These are phyloP conservation scores for Leccinum ochraceum DNA, from an alignment of 768 basidiomycete genomes.

Conservation along the genomic window DNA sequence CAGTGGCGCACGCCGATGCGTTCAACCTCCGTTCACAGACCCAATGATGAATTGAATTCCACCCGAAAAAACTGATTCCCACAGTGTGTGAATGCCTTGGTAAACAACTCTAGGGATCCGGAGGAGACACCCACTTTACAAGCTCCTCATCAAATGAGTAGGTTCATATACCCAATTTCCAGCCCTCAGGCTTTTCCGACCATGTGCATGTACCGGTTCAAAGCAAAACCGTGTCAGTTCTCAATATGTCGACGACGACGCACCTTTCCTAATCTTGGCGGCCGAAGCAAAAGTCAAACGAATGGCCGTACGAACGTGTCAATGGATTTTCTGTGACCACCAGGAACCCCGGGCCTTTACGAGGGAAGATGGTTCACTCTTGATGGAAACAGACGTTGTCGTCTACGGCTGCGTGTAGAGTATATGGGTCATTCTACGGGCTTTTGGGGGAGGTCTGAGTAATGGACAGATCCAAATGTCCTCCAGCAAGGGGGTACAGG, in stretches of 20 bases:
- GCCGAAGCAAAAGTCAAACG: constrained; percentile 36
- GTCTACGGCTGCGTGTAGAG: constrained; percentile 32
- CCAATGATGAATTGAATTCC: too few relatives aligned
- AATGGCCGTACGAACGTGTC: not conserved
- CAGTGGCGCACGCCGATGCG: not conserved
- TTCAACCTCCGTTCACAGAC: not conserved
- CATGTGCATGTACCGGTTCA: not conserved
- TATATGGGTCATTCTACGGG: constrained; percentile 4
- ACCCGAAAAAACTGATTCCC: not conserved
- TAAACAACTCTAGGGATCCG: too few relatives aligned
- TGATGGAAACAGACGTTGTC: constrained; percentile 36
- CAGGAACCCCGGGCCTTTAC: constrained; percentile 25
- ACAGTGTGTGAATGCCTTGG: too few relatives aligned
- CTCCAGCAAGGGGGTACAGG: constrained; percentile 4
- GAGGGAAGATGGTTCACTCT: not conserved
- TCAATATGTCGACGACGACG: not conserved
- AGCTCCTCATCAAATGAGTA: not conserved
- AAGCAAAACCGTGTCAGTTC: not conserved
- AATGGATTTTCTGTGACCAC: not conserved
- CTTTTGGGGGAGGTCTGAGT: too few relatives aligned
- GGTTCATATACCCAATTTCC: too few relatives aligned
- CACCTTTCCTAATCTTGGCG: constrained; percentile 32
- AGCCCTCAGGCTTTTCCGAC: too few relatives aligned
- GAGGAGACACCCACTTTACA: too few relatives aligned
- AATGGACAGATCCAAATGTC: not conserved